A percentile compares a stretch with the other conserved stretches of the same genome.
phyloP scores from a whole-genome alignment of 306 rosid genomes.

The Cicer cuneatum region DNA sequence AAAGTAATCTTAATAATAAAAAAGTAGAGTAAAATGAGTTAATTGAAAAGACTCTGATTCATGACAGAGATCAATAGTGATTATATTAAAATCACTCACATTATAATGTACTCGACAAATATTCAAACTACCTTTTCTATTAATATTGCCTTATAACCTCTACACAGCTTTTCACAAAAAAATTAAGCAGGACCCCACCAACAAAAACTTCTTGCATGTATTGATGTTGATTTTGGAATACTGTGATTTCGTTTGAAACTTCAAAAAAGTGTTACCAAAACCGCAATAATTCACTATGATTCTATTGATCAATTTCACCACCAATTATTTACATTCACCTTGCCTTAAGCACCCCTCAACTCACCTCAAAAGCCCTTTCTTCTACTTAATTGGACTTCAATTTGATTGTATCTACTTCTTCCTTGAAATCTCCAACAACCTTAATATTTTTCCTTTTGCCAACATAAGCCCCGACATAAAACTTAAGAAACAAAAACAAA shows the following conservation, averaged over 20 bases:
- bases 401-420: constrained; percentile 1
- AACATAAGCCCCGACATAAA: constrained; percentile 58
- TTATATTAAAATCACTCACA: too few species aligned
- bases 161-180: neutral
- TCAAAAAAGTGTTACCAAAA: too few species aligned
- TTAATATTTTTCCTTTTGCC: constrained; percentile 34
- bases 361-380: neutral
- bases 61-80: neutral
- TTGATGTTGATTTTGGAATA: too few species aligned
- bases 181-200: too few species aligned
- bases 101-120: neutral
- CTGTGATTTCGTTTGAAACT: too few species aligned
- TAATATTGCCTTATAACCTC: neutral
- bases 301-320: too few species aligned
- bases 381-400: constrained; percentile 31
- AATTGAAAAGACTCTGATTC: too few species aligned
- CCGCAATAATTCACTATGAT: too few species aligned
- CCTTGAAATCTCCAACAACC: neutral
- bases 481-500: constrained; percentile 64
- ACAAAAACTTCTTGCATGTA: too few species aligned
- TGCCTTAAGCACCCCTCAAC: too few species aligned
- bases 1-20: too few species aligned
- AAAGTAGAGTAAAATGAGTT: neutral
- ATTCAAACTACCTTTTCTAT: neutral
- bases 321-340: too few species aligned